Percentiles rank a stretch among this genome's conserved stretches.
phyloP scores from a whole-genome alignment of 768 basidiomycete genomes.

The Pleurotus sapidus region DNA sequence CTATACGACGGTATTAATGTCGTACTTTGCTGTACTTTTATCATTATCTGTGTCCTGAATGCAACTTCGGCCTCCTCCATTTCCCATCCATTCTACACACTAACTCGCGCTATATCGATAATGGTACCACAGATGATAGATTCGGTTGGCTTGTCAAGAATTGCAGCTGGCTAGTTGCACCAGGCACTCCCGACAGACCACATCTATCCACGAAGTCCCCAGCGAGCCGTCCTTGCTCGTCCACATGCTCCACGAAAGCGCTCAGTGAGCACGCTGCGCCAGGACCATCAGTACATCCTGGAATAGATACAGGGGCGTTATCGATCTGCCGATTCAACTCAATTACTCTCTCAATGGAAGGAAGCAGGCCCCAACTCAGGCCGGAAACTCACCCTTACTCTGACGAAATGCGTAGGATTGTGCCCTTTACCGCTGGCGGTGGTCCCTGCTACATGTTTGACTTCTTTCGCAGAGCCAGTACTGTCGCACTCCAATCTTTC shows the following conservation, averaged over 20 bases:
- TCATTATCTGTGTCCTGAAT: no score
- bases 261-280: conserved; percentile 34
- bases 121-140: conserved; percentile 4
- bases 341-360: no score
- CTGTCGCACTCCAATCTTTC: conserved; percentile 34
- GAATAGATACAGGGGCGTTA: conserved; percentile 37
- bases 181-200: conserved; percentile 23
- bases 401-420: conserved; percentile 24
- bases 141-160: conserved; percentile 20
- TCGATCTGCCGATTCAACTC: conserved; percentile 28
- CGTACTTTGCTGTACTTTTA: no score
- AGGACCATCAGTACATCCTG: conserved; percentile 36
- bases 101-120: no score
- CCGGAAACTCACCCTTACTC: conserved; percentile 26
- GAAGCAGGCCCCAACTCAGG: no score
- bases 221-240: conserved; percentile 19
- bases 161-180: conserved; percentile 20
- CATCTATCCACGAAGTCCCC: conserved; percentile 38
- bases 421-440: not conserved
- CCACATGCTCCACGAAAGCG: conserved; percentile 28
- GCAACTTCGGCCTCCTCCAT: no score
- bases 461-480: not conserved
- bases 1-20: no score
- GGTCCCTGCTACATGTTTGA: conserved; percentile 16
- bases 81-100: no score